Base-by-base conservation (phyloP, 371 early-diverging fungal species). In the Circinella minor region DNA sequence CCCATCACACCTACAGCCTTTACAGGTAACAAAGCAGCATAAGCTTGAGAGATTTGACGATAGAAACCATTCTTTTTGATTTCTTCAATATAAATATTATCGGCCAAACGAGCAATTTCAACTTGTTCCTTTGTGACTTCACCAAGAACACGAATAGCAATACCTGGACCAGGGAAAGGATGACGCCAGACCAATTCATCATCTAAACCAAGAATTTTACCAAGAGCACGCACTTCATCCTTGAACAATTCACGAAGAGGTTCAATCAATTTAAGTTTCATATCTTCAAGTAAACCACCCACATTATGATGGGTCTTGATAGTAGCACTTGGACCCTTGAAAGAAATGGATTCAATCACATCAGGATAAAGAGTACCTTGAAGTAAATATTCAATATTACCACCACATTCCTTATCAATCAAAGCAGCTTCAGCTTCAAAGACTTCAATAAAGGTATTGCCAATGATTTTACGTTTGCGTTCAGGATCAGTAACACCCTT, bases 251-350 rank as follows among this genome's bases (percentile, higher is more conserved):
- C 98, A 72, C 98, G 92, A 57, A 98, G 90, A 63, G 98, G 98
- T 81, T 98, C 98, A 71, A 97, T 97, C 67, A 98, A 87, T 88
- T 96, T 96, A 69, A 97, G 85, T 76, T 95, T 96, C 98, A 98
- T 97, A 87, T 96, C 89, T 70, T 95, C 96, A 68, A 95, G 87
- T 54, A 97, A 88, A 71, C 98, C 98, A 73, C 98, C 98, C 62
- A 98, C 98, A 77, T 98, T 98, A 88, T 98, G 98, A 80, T 98
- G 98, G 36, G 98, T 96, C 90, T 98, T 98, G 87, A 98, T 98
- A 72, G 97, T 97, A 27, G 97, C 99, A 73, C 90, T 90, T 55
- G 99, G 99, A 10, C 99, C 99, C 92, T 98, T 98, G 94, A 97
- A 98, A 34, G 96, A 96, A 74, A 98, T 94, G 67, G 92, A 92